Conservation (phyloP, 23 red algal genomes). For the Gracilaria vermiculophylla region DNA sequence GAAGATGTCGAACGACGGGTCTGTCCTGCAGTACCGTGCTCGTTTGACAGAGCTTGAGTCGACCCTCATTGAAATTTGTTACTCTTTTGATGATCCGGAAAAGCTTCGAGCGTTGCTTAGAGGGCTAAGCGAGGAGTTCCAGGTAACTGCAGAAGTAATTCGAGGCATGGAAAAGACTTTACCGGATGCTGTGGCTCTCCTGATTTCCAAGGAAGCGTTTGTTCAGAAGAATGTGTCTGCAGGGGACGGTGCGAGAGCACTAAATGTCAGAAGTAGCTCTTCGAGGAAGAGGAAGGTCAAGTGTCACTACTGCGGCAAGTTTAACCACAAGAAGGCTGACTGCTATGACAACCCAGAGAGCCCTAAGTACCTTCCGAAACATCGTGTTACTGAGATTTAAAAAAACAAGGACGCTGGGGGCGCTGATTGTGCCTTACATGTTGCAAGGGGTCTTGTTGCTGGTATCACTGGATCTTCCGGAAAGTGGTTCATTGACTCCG, state of each 20-base stretch:
- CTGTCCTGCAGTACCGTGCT: background rate
- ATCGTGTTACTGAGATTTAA: background rate
- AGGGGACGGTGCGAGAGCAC: background rate
- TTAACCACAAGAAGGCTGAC: background rate
- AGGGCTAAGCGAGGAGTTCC: conserved; percentile 16
- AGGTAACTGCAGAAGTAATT: conserved; percentile 23
- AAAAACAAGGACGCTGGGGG: too few species aligned
- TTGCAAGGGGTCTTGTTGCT: background rate
- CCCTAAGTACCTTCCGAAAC: background rate
- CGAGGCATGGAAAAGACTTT: background rate
- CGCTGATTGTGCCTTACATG: too few species aligned
- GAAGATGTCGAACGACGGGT: background rate
- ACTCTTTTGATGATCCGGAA: background rate
- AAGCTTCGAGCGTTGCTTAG: conserved; percentile 19
- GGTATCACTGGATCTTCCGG: background rate
- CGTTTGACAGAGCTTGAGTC: conserved; percentile 5
- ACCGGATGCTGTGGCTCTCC: background rate
- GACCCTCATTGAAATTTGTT: background rate
- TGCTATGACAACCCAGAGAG: conserved; percentile 46
- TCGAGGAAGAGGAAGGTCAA: conserved; percentile 1
- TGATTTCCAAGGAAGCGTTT: background rate
- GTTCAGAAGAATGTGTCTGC: background rate
- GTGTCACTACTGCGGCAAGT: conserved; percentile 14
- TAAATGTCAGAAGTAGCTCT: background rate
- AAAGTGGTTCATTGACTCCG: conserved; percentile 41